Conservation (phyloP, 805 yeast genomes). For the Lipomyces sp. region DNA sequence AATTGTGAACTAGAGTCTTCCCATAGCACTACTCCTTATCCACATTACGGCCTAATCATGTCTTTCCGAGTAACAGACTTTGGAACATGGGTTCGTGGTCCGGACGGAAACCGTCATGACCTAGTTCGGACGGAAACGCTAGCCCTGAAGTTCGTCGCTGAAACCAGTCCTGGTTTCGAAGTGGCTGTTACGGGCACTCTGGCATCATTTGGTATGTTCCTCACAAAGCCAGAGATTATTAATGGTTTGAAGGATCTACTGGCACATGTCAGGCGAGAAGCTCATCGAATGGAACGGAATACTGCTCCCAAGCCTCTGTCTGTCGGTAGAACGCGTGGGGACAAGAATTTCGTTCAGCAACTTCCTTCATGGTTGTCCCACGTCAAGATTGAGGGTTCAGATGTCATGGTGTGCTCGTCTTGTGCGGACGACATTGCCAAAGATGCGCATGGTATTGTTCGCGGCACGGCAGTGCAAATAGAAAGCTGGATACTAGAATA, state of each 20-base stretch:
- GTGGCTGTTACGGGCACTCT: slow-evolving; percentile 29
- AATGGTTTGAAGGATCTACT: slow-evolving; percentile 32
- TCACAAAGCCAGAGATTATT: slow-evolving; percentile 37
- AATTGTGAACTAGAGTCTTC: slow-evolving; percentile 43
- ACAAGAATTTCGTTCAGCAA: slow-evolving; percentile 18
- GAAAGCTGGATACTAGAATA: slow-evolving; percentile 36
- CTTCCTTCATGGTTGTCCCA: slow-evolving; percentile 43
- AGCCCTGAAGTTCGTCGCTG: slow-evolving; percentile 27
- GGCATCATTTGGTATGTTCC: slow-evolving; percentile 25
- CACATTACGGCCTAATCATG: slow-evolving; percentile 39
- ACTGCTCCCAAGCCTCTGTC: slow-evolving; percentile 2
- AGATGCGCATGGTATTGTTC: slow-evolving; percentile 13
- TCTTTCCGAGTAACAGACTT: slow-evolving; percentile 39
- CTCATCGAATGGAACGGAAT: slow-evolving; percentile 11
- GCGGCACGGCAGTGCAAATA: slow-evolving; percentile 29
- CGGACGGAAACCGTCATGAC: slow-evolving; percentile 17
- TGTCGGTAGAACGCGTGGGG: not conserved
- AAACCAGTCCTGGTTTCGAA: slow-evolving; percentile 32
- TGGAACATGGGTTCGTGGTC: slow-evolving; percentile 26
- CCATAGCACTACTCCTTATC: slow-evolving; percentile 37
- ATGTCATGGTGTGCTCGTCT: slow-evolving; percentile 32
- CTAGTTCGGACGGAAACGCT: slow-evolving; percentile 27
- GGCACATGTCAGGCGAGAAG: slow-evolving; percentile 24
- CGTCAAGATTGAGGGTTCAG: slow-evolving; percentile 42
- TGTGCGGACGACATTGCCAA: slow-evolving; percentile 19